phyloP scores from a whole-genome alignment of 2,329 filamentous ascomycete genomes.

The Lecanicillium sp. region DNA sequence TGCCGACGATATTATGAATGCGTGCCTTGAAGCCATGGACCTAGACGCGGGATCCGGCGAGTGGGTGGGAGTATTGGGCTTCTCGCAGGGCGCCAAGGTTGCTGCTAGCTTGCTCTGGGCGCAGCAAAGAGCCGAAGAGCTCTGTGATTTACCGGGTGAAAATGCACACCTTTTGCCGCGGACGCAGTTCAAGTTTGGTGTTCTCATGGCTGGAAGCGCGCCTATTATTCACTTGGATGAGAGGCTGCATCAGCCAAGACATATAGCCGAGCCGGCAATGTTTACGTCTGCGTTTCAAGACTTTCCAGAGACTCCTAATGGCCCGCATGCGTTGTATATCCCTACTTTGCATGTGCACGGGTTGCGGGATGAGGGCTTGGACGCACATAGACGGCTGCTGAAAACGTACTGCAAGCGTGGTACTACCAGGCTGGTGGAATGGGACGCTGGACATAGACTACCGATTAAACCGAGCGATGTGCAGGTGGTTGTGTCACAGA shows the following conservation, averaged over 20 bases:
- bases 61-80: constrained; percentile 55
- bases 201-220: constrained; percentile 25
- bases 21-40: constrained; percentile 35
- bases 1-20: constrained; percentile 28
- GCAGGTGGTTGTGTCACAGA: constrained; percentile 22
- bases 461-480: constrained; percentile 63
- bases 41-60: constrained; percentile 44
- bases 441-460: constrained; percentile 65
- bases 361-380: constrained; percentile 52
- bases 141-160: no score
- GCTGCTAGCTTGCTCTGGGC: constrained; percentile 49
- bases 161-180: neutral
- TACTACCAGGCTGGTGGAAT: constrained; percentile 53
- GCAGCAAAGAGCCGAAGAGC: constrained; percentile 39
- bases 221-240: constrained; percentile 22
- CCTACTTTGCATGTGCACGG: constrained; percentile 35
- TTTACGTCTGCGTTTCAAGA: constrained; percentile 17
- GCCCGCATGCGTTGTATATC: constrained; percentile 20
- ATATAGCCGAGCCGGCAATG: constrained; percentile 16
- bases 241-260: neutral
- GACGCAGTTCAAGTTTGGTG: constrained; percentile 24
- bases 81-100: constrained; percentile 59
- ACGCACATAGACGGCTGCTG: constrained; percentile 39
- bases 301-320: constrained; percentile 13
- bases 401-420: constrained; percentile 50